Base-by-base conservation (phyloP, 2,329 filamentous ascomycete species). In the Didymella pomorum region DNA sequence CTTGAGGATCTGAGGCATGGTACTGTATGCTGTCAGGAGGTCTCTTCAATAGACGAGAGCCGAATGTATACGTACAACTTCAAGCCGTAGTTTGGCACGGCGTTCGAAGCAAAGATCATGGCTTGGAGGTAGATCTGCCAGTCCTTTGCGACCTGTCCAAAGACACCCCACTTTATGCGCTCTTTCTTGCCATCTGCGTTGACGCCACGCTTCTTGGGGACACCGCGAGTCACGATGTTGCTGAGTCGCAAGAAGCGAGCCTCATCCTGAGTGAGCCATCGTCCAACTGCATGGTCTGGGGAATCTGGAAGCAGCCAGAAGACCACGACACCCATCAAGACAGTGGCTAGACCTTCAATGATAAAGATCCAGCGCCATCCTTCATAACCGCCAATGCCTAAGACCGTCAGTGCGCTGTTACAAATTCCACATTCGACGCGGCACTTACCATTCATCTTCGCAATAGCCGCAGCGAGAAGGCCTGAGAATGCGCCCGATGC, bases 401-500 rank as follows among this genome's bases (percentile, higher is more conserved):
- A 2, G 23, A 5, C 3, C 7, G 23, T 25, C 23, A 25, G 23
- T n/a, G n/a, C n/a, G n/a, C n/a, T n/a, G n/a, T n/a, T n/a, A n/a
- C n/a, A n/a, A n/a, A n/a, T n/a, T n/a, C n/a, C n/a, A n/a, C n/a
- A n/a, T n/a, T n/a, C n/a, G n/a, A n/a, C n/a, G n/a, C n/a, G n/a
- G 3, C 7, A 46, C 41, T 1, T 21, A 58, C 56, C 78, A 69
- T 89, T 86, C 47, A 87, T 80, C 65, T 89, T 88, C 18, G 76
- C 78, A 62, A 89, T 87, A 6, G 55, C 66, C 54, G 51, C 81
- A 1, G 85, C 84, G 1, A 87, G 75, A 12, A 87, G 71, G 2
- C 84, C 84, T 16, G 83, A 83, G 67, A 87, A 86, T 1, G 84
- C 84, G 20, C 82, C 83, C 0, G 84, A 83, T 10, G 84, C 71